phyloP scores from a whole-genome alignment of 768 basidiomycete species.

The Kwoniella bestiolae region DNA sequence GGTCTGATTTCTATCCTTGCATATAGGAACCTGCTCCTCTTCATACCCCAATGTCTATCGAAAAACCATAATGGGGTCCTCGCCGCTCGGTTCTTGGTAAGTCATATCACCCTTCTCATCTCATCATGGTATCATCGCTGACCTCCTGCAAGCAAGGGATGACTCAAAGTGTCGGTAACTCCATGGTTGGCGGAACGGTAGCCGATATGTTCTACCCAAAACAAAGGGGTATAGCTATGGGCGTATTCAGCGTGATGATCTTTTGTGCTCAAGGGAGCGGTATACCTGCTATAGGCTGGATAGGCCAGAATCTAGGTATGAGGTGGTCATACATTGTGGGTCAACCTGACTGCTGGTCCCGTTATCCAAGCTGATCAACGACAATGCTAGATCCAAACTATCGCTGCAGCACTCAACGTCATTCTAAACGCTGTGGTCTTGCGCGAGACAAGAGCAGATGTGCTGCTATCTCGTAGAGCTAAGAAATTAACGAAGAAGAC shows the following conservation, averaged over 20 bases:
- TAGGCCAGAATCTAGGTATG: conserved; percentile 38
- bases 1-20: background rate
- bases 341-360: background rate
- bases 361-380: background rate
- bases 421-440: conserved; percentile 38
- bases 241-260: conserved; percentile 46
- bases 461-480: conserved; percentile 47
- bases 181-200: conserved; percentile 54
- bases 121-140: background rate
- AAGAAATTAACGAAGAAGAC: conserved; percentile 45
- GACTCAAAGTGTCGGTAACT: conserved; percentile 48
- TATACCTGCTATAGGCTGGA: conserved; percentile 39
- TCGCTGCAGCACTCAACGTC: conserved; percentile 36
- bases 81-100: conserved; percentile 42
- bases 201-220: conserved; percentile 50
- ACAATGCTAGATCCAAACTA: conserved; percentile 36
- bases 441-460: conserved; percentile 50
- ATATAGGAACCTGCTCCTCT: conserved; percentile 38
- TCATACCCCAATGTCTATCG: conserved; percentile 47
- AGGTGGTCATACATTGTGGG: conserved; percentile 52
- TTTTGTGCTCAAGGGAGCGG: conserved; percentile 41
- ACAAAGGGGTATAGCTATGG: conserved; percentile 49
- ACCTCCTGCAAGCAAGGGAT: conserved; percentile 44
- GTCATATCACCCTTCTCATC: conserved; percentile 1
- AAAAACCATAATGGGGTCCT: conserved; percentile 36